Percentiles rank a stretch among this genome's conserved stretches.
These are phyloP conservation scores for Phytophthora parvispora DNA, from an alignment of 352 stramenopile genomes.

Conservation along the genomic window DNA sequence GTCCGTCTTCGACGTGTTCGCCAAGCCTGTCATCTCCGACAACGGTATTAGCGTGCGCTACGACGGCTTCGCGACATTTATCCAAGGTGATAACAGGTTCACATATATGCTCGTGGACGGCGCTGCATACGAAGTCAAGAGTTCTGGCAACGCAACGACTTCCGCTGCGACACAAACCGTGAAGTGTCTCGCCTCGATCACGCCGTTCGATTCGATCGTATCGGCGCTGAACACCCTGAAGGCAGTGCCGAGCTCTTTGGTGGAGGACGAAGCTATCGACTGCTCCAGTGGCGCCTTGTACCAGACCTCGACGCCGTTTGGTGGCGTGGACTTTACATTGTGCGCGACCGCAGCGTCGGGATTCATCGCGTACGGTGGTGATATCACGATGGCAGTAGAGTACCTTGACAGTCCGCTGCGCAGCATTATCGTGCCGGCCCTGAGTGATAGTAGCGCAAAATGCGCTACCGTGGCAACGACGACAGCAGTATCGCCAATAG, in stretches of 20 bases:
- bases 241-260: background rate
- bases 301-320: slow-evolving; percentile 14
- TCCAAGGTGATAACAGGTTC: slow-evolving; percentile 8
- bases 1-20: slow-evolving; percentile 32
- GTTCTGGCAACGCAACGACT: background rate
- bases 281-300: slow-evolving; percentile 5
- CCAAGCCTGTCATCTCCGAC: slow-evolving; percentile 12
- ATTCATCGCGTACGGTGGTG: slow-evolving; percentile 18
- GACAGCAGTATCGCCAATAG: background rate
- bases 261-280: background rate
- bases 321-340: slow-evolving; percentile 17
- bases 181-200: background rate
- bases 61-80: slow-evolving; percentile 24
- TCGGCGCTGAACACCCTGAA: background rate
- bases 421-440: background rate
- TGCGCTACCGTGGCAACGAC: background rate
- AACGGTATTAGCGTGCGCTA: slow-evolving; percentile 19
- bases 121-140: slow-evolving; percentile 14
- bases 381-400: slow-evolving; percentile 22
- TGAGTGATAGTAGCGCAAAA: background rate
- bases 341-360: slow-evolving; percentile 13
- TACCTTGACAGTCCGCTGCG: background rate
- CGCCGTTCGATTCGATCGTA: slow-evolving; percentile 3
- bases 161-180: background rate
- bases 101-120: slow-evolving; percentile 30